phyloP scores from a whole-genome alignment of 306 rosid species.

The Fragaria ananassa region DNA sequence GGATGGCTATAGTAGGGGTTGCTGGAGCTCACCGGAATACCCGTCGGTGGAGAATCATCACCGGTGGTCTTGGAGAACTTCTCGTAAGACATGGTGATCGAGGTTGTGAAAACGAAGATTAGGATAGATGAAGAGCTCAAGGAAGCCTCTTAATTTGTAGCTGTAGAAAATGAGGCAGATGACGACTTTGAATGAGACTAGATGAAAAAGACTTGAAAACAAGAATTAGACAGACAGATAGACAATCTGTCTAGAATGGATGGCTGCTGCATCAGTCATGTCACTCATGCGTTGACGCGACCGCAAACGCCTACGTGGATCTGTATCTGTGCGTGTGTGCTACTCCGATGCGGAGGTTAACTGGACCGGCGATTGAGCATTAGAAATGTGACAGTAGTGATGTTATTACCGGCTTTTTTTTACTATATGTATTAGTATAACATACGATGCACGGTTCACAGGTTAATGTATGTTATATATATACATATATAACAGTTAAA shows the following conservation, averaged over 20 bases:
- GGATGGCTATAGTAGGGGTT: conserved; percentile 10
- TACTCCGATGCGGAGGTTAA: too few species aligned
- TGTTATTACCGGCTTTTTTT: too few species aligned
- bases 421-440: too few species aligned
- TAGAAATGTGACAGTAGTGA: too few species aligned
- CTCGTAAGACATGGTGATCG: neutral
- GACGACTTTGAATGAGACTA: neutral
- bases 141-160: neutral
- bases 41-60: neutral
- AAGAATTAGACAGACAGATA: neutral
- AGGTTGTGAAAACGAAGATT: neutral
- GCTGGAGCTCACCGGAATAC: conserved; percentile 12
- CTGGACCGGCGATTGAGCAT: too few species aligned
- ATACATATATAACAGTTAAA: too few species aligned
- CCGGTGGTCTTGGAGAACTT: neutral
- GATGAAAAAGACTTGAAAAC: neutral
- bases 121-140: neutral
- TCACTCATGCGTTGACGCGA: neutral
- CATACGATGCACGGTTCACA: too few species aligned
- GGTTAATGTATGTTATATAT: too few species aligned
- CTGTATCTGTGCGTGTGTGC: too few species aligned
- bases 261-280: neutral
- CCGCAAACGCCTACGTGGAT: neutral
- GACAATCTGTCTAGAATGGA: neutral
- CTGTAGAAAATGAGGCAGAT: neutral